Evolutionary conservation across 257 asterid genomes (phyloP).

Genomic region (Hygrophila difformis): DNA sequence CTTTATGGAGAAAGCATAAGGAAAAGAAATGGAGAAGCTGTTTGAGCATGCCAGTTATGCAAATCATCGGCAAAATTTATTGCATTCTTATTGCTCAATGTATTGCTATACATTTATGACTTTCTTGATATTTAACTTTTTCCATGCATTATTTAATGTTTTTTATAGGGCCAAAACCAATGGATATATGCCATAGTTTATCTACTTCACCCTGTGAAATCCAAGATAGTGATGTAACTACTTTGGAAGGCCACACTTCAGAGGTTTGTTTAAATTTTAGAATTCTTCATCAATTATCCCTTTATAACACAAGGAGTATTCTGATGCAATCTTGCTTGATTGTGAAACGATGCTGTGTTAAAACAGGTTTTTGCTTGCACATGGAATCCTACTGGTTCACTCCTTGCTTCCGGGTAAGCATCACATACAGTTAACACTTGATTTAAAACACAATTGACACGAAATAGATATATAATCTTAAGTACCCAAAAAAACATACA

Average conservation of each 20-base stretch:
- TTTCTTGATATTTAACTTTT: neutral
- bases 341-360: constrained; percentile 14
- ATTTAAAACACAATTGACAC: no score
- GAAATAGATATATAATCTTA: no score
- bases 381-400: no score
- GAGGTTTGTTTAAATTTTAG: constrained; percentile 49
- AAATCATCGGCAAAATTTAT: constrained; percentile 30
- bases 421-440: no score
- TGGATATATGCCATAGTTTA: constrained; percentile 71
- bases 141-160: constrained; percentile 5
- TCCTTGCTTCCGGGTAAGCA: no score
- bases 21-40: constrained; percentile 62
- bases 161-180: constrained; percentile 73
- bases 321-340: constrained; percentile 6
- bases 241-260: constrained; percentile 92
- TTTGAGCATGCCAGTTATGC: constrained; percentile 40
- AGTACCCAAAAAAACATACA: no score
- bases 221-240: constrained; percentile 53
- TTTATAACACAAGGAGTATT: neutral
- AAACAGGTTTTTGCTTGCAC: constrained; percentile 94
- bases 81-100: constrained; percentile 9
- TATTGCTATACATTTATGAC: constrained; percentile 1
- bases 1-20: constrained; percentile 39
- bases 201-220: constrained; percentile 62
- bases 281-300: constrained; percentile 4